Base-by-base conservation (phyloP, 208 protist genomes). In the Leishmania braziliensis region DNA sequence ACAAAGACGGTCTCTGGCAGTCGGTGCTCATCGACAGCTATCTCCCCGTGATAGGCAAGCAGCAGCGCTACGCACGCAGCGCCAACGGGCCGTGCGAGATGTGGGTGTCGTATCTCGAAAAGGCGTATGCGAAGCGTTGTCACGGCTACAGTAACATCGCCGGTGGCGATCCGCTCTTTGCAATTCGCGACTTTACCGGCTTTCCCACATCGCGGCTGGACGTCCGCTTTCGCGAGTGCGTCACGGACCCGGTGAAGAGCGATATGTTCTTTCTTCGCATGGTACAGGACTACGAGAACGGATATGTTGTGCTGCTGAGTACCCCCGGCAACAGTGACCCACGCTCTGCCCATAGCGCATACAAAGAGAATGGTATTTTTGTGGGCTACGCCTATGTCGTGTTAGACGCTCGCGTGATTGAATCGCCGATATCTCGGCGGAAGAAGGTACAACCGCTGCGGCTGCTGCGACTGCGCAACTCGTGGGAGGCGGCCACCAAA, bases 61-160 rank as follows among this genome's bases (percentile, higher is more conserved):
- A 80, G 48, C 89, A 89, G 29, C 92, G 88, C 74, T 97, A 91
- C 80, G 91, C 89, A 18, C 86, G 88, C 60, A 83, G 79, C 53
- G 89, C 89, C 65, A 80, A 75, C 16, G 93, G 96, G 60, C 89
- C 91, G 50, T 70, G 83, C 39, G 92, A 98, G 85, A 68, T 97
- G 66, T 98, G 96, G 94, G 83, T 92, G 14, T 86, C 86, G 20
- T 78, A 97, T 36, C 72, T 96, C 20, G 84, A 98, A 75, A 98
- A 98, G 89, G 96, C 93, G 29, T 98, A 97, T 80, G 93, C 95
- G 33, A 98, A 98, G 84, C 50, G 94, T 60, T 88, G 92, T 78
- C 91, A 89, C 63, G 84, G 89, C 53, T 98, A 97, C 83, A 88
- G 83, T 51, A 90, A 92, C 79, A 93, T 97, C 79, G 79, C 91